phyloP scores from a whole-genome alignment of 148 eudicot species.

The Vaccinium vitisidaea region DNA sequence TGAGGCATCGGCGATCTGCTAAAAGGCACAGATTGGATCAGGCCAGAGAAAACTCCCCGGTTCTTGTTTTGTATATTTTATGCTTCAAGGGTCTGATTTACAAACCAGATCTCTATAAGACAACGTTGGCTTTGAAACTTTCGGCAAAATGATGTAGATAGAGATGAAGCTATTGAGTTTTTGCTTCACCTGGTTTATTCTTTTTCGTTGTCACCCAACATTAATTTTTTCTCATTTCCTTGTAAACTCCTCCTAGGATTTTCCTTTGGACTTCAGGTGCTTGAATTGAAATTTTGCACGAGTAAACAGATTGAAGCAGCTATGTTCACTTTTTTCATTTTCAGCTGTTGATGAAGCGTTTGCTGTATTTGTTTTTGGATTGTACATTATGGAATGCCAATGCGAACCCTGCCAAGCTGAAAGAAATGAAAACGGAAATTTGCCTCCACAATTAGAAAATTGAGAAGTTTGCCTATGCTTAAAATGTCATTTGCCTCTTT shows the following conservation, averaged over 20 bases:
- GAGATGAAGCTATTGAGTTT: background rate
- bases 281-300: background rate
- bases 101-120: background rate
- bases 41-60: background rate
- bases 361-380: background rate
- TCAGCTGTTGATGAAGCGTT: background rate
- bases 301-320: background rate
- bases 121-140: background rate
- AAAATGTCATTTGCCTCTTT: background rate
- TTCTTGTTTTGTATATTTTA: background rate
- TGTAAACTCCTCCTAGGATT: background rate
- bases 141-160: background rate
- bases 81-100: background rate
- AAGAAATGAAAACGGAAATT: background rate
- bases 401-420: background rate
- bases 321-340: background rate
- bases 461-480: background rate
- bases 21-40: conserved; percentile 3
- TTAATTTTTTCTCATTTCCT: background rate
- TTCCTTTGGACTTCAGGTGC: background rate
- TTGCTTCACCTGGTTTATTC: background rate
- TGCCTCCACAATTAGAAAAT: background rate
- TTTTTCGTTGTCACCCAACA: background rate
- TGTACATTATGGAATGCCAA: background rate
- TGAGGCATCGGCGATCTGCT: background rate